phyloP scores from a whole-genome alignment of 2,329 filamentous ascomycete genomes.

The Apiospora saccharicola region DNA sequence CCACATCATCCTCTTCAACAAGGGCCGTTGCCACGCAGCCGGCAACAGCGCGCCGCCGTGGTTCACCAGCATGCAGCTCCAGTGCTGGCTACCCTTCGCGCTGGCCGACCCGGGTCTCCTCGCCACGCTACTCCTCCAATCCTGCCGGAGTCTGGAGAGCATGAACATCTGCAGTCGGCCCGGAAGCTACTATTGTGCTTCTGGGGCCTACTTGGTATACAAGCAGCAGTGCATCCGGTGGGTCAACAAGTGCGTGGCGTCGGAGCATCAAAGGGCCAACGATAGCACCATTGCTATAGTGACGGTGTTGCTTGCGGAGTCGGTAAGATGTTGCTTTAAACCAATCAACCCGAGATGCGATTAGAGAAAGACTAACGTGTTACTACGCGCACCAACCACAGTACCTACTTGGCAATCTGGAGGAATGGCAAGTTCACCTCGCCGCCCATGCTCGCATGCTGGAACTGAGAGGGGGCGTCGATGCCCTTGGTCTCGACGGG shows the following conservation, averaged over 20 bases:
- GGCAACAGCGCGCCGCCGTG: not conserved
- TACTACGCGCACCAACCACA: not conserved
- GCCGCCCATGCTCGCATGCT: not conserved
- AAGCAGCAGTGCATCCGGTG: slow-evolving; percentile 1
- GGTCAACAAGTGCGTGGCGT: not conserved
- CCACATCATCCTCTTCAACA: not conserved
- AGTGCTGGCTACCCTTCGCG: not conserved
- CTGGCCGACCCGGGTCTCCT: not conserved
- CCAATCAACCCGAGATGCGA: not conserved
- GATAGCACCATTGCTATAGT: not conserved
- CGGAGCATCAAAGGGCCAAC: not conserved
- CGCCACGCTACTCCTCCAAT: not conserved
- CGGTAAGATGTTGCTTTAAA: not conserved
- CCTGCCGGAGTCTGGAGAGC: not conserved
- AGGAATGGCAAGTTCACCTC: not conserved
- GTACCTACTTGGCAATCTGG: not conserved
- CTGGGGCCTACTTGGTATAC: not conserved
- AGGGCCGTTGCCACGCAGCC: not conserved
- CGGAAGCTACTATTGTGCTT: not conserved
- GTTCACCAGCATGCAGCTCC: slow-evolving; percentile 1
- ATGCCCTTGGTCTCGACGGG: not conserved
- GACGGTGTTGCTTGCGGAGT: not conserved
- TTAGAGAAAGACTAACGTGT: not conserved
- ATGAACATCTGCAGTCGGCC: not conserved
- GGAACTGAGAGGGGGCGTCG: not conserved